Conservation (phyloP, 139 green algal species). For the Gonium pectorale region DNA sequence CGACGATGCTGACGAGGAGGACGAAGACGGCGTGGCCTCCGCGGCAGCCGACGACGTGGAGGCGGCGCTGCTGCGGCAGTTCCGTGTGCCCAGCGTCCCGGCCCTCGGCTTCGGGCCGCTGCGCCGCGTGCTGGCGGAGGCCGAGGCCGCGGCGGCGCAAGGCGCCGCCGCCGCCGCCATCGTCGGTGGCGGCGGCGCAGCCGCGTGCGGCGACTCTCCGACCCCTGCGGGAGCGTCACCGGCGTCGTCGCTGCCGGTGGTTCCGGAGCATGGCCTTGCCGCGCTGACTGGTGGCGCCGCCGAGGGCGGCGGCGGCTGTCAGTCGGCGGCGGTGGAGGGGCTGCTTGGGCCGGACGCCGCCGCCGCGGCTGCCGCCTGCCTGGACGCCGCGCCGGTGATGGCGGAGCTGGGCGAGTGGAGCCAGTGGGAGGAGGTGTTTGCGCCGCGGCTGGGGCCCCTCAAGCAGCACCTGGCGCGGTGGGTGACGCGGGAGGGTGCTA, state of each 20-base stretch:
- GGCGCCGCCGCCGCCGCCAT: too few relatives aligned
- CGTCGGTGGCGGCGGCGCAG: neutral
- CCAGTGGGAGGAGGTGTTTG: conserved; percentile 37
- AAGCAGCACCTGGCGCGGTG: neutral
- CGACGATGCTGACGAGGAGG: neutral
- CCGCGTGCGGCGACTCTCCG: neutral
- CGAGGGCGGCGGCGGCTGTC: neutral
- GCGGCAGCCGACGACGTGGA: neutral
- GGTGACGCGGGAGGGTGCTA: too few relatives aligned
- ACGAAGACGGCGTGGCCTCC: neutral
- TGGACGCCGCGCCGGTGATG: conserved; percentile 20
- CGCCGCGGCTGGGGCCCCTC: conserved; percentile 31
- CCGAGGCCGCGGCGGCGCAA: neutral
- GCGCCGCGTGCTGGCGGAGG: neutral
- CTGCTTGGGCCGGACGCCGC: neutral
- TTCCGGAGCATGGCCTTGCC: conserved; percentile 11
- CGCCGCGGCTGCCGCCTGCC: neutral
- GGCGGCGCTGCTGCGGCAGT: conserved; percentile 1
- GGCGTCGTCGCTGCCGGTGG: neutral
- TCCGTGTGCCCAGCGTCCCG: neutral
- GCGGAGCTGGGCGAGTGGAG: conserved; percentile 21
- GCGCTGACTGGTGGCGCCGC: neutral
- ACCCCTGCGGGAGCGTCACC: neutral
- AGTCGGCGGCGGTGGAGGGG: neutral
- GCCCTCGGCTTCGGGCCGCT: neutral